Evolutionary conservation across 108 stramenopile genomes (phyloP).

Genomic region (Craspedostauros australis): DNA sequence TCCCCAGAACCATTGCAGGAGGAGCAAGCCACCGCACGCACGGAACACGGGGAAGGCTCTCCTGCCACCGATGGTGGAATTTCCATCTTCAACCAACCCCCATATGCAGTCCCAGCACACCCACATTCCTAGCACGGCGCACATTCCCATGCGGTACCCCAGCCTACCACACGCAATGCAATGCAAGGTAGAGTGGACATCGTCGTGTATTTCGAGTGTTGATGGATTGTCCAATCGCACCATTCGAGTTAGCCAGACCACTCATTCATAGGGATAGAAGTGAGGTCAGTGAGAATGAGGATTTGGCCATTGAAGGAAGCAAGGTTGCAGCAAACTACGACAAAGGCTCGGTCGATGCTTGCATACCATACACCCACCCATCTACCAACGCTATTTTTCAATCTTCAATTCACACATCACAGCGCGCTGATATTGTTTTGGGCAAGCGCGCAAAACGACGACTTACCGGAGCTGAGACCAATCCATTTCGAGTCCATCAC

Average conservation of each 20-base stretch:
- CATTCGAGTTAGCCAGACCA: too few species aligned
- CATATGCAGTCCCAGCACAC: constrained; percentile 92
- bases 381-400: neutral
- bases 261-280: too few species aligned
- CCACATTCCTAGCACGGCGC: constrained; percentile 82
- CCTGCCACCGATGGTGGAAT: constrained; percentile 72
- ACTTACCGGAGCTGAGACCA: constrained; percentile 76
- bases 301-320: too few species aligned
- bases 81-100: constrained; percentile 56
- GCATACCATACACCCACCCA: neutral
- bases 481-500: constrained; percentile 89
- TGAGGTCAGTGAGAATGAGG: too few species aligned
- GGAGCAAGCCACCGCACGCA: constrained; percentile 80
- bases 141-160: constrained; percentile 90
- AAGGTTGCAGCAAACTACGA: neutral
- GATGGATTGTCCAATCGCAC: too few species aligned
- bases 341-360: too few species aligned
- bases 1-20: constrained; percentile 94
- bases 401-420: neutral
- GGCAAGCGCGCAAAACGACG: neutral
- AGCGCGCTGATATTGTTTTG: neutral
- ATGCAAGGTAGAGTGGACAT: too few species aligned
- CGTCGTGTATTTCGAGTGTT: too few species aligned
- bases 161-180: constrained; percentile 19
- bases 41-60: constrained; percentile 89